Evolutionary conservation across 805 yeast genomes (phyloP).

Genomic region (Hanseniaspora pseudoguilliermondii): DNA sequence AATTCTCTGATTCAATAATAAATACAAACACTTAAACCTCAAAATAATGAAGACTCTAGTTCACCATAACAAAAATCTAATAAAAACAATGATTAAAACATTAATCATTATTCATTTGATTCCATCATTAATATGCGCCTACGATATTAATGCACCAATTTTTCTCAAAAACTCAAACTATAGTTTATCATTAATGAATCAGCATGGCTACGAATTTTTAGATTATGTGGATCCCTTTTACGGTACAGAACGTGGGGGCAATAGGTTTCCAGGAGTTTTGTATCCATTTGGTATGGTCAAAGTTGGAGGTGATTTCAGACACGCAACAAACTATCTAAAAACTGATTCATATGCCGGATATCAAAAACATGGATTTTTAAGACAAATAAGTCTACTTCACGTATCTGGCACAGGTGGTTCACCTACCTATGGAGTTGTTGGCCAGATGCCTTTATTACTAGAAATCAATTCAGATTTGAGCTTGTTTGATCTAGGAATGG

Average conservation of each 20-base stretch:
- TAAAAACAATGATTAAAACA: background rate
- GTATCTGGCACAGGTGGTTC: conserved; percentile 33
- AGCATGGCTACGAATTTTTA: background rate
- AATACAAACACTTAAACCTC: too few species aligned
- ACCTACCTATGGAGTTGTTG: conserved; percentile 28
- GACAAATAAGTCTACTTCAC: conserved; percentile 30
- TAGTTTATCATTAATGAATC: background rate
- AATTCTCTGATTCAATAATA: too few species aligned
- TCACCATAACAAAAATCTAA: background rate
- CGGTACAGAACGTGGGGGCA: conserved; percentile 28
- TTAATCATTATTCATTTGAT: background rate
- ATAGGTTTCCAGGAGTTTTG: conserved; percentile 29
- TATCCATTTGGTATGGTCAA: conserved; percentile 31
- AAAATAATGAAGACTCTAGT: too few species aligned
- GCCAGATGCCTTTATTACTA: conserved; percentile 22
- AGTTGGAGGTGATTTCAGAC: conserved; percentile 26
- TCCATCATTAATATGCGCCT: too few species aligned
- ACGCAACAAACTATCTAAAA: conserved; percentile 8
- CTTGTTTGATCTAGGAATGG: conserved; percentile 12
- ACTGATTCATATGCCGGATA: conserved; percentile 28
- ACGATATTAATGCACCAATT: background rate
- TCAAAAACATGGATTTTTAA: conserved; percentile 24
- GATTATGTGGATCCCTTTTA: conserved; percentile 26
- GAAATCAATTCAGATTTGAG: background rate
- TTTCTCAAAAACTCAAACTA: background rate